A percentile compares a stretch with the other conserved stretches of the same genome.
phyloP scores from a whole-genome alignment of 768 basidiomycete species.

The Lentinula edodes region DNA sequence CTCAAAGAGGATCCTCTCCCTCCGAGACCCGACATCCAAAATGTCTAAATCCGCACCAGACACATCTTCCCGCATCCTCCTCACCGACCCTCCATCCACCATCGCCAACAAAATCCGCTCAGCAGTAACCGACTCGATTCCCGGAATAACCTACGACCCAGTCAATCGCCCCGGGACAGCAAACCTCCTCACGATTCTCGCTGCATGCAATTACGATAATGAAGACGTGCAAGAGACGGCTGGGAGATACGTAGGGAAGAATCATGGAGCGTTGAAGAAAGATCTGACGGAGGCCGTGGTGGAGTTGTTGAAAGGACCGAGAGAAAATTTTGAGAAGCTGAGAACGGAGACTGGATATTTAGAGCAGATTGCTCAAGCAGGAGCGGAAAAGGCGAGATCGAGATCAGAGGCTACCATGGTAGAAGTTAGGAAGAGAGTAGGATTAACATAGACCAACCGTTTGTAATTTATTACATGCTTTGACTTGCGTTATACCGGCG shows the following conservation, averaged over 20 bases:
- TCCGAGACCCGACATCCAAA: constrained; percentile 79
- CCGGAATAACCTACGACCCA: constrained; percentile 78
- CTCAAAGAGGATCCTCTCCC: constrained; percentile 77
- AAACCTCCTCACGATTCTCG: constrained; percentile 76
- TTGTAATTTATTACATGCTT: neutral
- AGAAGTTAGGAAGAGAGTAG: constrained; percentile 64
- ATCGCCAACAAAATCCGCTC: constrained; percentile 69
- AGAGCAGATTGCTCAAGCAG: constrained; percentile 52
- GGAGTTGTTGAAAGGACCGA: constrained; percentile 56
- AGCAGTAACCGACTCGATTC: constrained; percentile 82
- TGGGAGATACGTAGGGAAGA: constrained; percentile 42
- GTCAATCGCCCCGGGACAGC: constrained; percentile 72
- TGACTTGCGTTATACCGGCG: no score
- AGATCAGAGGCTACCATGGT: constrained; percentile 59
- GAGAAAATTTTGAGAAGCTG: constrained; percentile 65
- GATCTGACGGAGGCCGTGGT: constrained; percentile 74
- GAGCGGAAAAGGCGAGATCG: constrained; percentile 56
- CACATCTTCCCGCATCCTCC: constrained; percentile 72
- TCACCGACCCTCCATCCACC: constrained; percentile 64
- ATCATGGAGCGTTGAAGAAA: constrained; percentile 65
- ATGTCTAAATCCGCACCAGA: constrained; percentile 95
- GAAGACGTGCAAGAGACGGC: constrained; percentile 42
- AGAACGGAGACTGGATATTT: constrained; percentile 57
- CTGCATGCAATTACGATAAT: constrained; percentile 50
- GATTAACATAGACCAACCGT: constrained; percentile 19